These are phyloP conservation scores for Ensete ventricosum DNA, from an alignment of 176 grass and related monocot genomes.

Conservation along the genomic window DNA sequence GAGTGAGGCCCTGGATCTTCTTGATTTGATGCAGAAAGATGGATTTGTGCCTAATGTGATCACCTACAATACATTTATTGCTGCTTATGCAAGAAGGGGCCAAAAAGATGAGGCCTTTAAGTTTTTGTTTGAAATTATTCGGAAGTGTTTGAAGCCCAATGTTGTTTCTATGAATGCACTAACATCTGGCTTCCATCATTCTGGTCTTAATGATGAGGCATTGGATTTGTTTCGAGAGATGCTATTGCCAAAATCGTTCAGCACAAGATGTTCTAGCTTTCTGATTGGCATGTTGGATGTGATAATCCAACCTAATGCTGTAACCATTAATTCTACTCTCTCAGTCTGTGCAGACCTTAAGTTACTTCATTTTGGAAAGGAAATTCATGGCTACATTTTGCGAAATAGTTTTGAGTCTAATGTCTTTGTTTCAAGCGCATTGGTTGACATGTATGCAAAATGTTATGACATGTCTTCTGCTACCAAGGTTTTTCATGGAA, in stretches of 20 bases:
- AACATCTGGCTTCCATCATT: slow-evolving; percentile 50
- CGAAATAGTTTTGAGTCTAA: slow-evolving; percentile 47
- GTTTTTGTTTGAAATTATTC: slow-evolving; percentile 32
- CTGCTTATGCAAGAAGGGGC: slow-evolving; percentile 55
- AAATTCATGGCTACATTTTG: slow-evolving; percentile 54
- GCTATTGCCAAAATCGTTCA: slow-evolving; percentile 25
- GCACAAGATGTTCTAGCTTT: slow-evolving; percentile 23
- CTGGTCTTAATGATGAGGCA: slow-evolving; percentile 34
- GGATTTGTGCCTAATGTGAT: slow-evolving; percentile 41
- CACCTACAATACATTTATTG: slow-evolving; percentile 50
- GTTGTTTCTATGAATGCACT: slow-evolving; percentile 50
- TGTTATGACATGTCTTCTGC: slow-evolving; percentile 34
- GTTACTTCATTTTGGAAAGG: slow-evolving; percentile 39
- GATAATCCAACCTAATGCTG: slow-evolving; percentile 37
- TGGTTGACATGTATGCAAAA: slow-evolving; percentile 60
- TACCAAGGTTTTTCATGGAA: slow-evolving; percentile 39
- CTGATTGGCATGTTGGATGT: slow-evolving; percentile 13
- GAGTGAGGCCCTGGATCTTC: slow-evolving; percentile 34
- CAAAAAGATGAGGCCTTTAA: slow-evolving; percentile 43
- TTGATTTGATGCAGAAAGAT: slow-evolving; percentile 45
- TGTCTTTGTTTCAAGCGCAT: slow-evolving; percentile 54
- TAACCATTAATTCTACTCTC: slow-evolving; percentile 46
- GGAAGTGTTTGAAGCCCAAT: slow-evolving; percentile 38
- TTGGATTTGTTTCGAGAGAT: slow-evolving; percentile 51
- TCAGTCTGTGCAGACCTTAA: slow-evolving; percentile 46